Evolutionary conservation across 176 grass and related monocot species (phyloP), one percentile per base, ranked within the genome.

Genomic region (Zizania latifolia): DNA sequence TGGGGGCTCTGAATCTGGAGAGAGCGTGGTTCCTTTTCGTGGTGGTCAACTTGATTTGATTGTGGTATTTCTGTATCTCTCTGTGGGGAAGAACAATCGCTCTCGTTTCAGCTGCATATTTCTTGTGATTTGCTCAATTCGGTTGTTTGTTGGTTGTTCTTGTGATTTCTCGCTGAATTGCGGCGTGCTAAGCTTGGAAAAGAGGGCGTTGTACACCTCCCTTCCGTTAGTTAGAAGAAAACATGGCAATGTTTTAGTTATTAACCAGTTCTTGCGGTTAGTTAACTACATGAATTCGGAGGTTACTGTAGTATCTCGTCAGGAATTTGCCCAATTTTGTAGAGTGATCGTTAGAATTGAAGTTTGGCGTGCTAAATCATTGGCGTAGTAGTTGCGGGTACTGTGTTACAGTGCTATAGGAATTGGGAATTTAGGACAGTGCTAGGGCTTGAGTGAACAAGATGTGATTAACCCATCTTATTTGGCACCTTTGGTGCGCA

Each of bases 1-100:
- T 46, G 8, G 24, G 62, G n/a, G 62, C 54, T 37, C 40, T 38
- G 71, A 86, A 86, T 86, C 71, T 81, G 50, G 39, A 23, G 17
- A 34, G 19, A 5, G 8, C 3, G 4, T 11, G 37, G 31, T 35
- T 73, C 68, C 70, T 23, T 31, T 7, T 15, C 31, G 23, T 19
- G 61, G 17, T 16, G 55, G 29, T 59, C 46, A 62, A 55, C 69
- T 61, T 10, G 63, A 55, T 76, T 60, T 10, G 63, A n/a, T 29
- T 61, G 32, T 8, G 13, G 36, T 41, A 48, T n/a, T 33, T 32
- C 29, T 3, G 41, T 26, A 29, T 70, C 27, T 65, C 34, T 10
- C 12, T 53, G 44, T 71, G 28, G 27, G 23, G 36, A 33, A 32
- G 43, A 50, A 32, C 16, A 2, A 21, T 27, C 16, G 16, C 44